Base-by-base conservation (phyloP, 495 filamentous ascomycete species). In the Hypoxylon rickii region DNA sequence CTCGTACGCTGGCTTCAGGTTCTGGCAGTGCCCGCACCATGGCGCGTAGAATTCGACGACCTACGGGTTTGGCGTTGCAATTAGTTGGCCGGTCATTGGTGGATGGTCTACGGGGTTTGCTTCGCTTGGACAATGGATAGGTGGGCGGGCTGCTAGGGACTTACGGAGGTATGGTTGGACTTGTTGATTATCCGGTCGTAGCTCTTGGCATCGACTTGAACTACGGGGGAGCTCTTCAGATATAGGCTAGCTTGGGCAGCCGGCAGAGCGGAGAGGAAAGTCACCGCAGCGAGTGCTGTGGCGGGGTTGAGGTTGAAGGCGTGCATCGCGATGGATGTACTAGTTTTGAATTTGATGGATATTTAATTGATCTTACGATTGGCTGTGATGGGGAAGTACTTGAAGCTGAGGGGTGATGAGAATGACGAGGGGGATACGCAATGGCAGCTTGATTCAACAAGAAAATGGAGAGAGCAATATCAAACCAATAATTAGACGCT, bases 1-100 rank as follows among this genome's bases (percentile, higher is more conserved):
- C 65, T 97, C 94, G 73, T 90, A 99, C 45, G 90, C 89, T 0
- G 94, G 94, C 72, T 96, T 91, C 58, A 99, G 86, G 72, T 87
- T 96, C 70, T 96, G 78, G 75, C 94, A 98, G 70, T 98, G 95
- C 17, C 94, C 94, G 62, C 94, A 97, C 95, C 89, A 96, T 29
- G 89, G 91, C 6, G 89, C 89, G 64, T 96, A 97, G 78, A 96
- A 97, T 73, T 92, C 92, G 70, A 76, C 70, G 45, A 83, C 75
- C 79, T 82, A 43, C n/a, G 12, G 5, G n/a, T n/a, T n/a, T n/a
- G n/a, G 13, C 29, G 44, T 13, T 58, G 18, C 44, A 41, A 53
- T 48, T 38, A 51, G 39, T 16, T 17, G 16, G 2, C 19, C 19
- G 40, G 11, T 22, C 10, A 13, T 15, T 26, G 7, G 5, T 13